phyloP scores from a whole-genome alignment of 2,329 filamentous ascomycete species.

The Chaetothyriales sp. region DNA sequence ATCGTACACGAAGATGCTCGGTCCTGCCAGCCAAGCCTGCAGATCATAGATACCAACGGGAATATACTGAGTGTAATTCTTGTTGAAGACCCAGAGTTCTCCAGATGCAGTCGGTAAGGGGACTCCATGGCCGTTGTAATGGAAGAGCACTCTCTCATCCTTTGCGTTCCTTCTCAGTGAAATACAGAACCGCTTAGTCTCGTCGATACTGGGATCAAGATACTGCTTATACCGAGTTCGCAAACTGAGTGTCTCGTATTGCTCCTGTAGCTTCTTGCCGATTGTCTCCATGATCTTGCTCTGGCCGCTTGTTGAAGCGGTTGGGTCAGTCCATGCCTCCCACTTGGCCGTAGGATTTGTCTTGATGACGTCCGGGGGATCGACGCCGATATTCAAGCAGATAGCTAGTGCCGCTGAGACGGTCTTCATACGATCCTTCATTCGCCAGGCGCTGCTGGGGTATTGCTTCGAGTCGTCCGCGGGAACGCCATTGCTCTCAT shows the following conservation, averaged over 20 bases:
- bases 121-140: constrained; percentile 97
- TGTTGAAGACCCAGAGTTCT: constrained; percentile 99
- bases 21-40: constrained; percentile 87
- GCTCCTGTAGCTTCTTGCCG: constrained; percentile 84
- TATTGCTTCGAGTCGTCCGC: constrained; percentile 41
- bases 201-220: constrained; percentile 87
- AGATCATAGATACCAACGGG: constrained; percentile 90
- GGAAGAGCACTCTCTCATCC: constrained; percentile 88
- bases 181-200: constrained; percentile 91
- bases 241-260: constrained; percentile 90
- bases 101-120: constrained; percentile 89
- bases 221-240: constrained; percentile 97
- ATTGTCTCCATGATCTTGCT: constrained; percentile 84
- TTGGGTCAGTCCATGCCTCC: constrained; percentile 94
- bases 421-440: constrained; percentile 91
- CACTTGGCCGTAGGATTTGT: constrained; percentile 85
- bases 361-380: constrained; percentile 92
- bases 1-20: constrained; percentile 94
- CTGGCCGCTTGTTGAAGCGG: constrained; percentile 57
- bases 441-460: constrained; percentile 79
- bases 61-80: constrained; percentile 97
- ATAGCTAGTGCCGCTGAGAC: constrained; percentile 88
- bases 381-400: constrained; percentile 92
- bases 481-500: constrained; percentile 83
- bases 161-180: constrained; percentile 83